These are phyloP conservation scores for Chrysosporium keratinophilum DNA, from an alignment of 2,329 filamentous ascomycete genomes.

Conservation along the genomic window DNA sequence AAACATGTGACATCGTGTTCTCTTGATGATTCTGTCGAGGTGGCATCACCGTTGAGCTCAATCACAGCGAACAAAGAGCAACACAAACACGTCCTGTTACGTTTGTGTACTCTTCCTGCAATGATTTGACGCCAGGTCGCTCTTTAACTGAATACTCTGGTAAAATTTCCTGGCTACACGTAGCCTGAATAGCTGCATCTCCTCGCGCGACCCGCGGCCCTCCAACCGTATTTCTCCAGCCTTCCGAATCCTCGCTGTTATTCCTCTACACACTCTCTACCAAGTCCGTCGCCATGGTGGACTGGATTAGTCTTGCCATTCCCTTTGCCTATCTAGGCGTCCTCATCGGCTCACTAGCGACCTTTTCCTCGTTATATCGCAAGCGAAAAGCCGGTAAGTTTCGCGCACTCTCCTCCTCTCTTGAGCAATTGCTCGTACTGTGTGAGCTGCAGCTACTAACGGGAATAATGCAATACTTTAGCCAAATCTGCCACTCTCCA, in stretches of 20 bases:
- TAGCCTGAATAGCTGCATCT: background rate
- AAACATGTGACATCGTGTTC: conserved; percentile 10
- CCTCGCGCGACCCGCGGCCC: background rate
- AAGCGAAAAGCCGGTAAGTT: conserved; percentile 73
- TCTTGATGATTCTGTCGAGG: conserved; percentile 4
- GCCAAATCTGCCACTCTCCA: conserved; percentile 73
- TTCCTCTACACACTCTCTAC: background rate
- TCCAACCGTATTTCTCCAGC: background rate
- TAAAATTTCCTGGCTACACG: background rate
- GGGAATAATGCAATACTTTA: conserved; percentile 28
- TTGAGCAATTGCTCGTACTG: background rate
- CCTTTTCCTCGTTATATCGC: conserved; percentile 86
- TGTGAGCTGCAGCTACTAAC: background rate
- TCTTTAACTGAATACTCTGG: background rate
- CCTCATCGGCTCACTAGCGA: conserved; percentile 75
- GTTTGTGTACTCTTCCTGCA: background rate
- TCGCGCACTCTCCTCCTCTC: conserved; percentile 1
- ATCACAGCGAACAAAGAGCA: background rate
- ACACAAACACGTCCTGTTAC: background rate
- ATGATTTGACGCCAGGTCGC: background rate
- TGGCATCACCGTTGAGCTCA: conserved; percentile 3
- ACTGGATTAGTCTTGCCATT: conserved; percentile 77
- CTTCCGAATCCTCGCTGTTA: background rate
- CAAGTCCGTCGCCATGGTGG: conserved; percentile 37
- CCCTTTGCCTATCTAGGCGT: conserved; percentile 84